Percentiles rank a stretch among this genome's conserved stretches.
Conservation (phyloP, 2,329 filamentous ascomycete species). For the Fusarium temperatum region DNA sequence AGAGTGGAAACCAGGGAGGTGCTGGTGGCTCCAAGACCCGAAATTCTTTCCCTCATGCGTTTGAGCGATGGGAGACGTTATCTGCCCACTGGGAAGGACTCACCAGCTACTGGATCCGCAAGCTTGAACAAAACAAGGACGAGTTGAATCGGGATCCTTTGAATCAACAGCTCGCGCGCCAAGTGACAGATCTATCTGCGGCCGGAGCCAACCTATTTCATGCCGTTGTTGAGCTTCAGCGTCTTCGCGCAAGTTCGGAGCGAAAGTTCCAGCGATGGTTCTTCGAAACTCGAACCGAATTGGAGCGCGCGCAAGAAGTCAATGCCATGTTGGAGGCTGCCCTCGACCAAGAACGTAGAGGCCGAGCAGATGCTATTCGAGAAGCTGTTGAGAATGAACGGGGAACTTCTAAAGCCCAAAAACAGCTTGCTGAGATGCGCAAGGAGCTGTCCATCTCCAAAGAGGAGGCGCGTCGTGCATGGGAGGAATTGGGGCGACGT, state of each 20-base stretch:
- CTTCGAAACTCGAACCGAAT: constrained; percentile 89
- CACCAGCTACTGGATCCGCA: constrained; percentile 96
- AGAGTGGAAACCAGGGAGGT: constrained; percentile 28
- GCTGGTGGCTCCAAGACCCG: constrained; percentile 53
- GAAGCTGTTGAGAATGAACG: constrained; percentile 73
- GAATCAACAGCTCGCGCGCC: constrained; percentile 86
- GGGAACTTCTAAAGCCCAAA: constrained; percentile 79
- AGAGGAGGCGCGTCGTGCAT: constrained; percentile 92
- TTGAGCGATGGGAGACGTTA: constrained; percentile 95
- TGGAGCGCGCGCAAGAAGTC: constrained; percentile 84
- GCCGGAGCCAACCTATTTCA: constrained; percentile 97
- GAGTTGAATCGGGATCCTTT: constrained; percentile 85
- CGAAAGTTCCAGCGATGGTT: constrained; percentile 99
- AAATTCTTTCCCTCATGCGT: constrained; percentile 92
- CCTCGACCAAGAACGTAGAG: constrained; percentile 77
- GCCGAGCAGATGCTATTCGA: constrained; percentile 72
- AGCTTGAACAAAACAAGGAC: constrained; percentile 88
- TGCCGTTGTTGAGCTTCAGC: constrained; percentile 94
- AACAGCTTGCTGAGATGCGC: constrained; percentile 87
- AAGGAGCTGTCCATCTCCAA: constrained; percentile 95
- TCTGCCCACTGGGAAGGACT: constrained; percentile 98
- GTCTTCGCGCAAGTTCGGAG: constrained; percentile 92
- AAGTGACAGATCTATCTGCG: constrained; percentile 96
- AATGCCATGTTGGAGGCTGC: constrained; percentile 81
- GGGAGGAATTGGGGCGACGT: constrained; percentile 93